These are phyloP conservation scores for Candida jianshihensis DNA, from an alignment of 805 yeast genomes.

Conservation along the genomic window DNA sequence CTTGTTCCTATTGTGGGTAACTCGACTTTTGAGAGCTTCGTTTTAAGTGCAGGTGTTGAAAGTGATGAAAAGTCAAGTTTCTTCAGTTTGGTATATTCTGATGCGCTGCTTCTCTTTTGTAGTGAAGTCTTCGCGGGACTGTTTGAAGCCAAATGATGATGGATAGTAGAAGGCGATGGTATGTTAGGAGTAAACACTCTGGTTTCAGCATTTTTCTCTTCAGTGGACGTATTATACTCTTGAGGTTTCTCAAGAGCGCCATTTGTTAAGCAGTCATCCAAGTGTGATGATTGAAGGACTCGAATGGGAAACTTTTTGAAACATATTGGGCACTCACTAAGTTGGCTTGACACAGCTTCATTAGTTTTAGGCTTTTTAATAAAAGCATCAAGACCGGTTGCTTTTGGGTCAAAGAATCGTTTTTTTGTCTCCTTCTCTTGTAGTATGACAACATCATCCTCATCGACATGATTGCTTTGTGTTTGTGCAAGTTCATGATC, in stretches of 20 bases:
- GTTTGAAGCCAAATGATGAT: slow-evolving; percentile 2
- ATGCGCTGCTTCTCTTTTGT: slow-evolving; percentile 23
- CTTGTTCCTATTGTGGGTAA: slow-evolving; percentile 60
- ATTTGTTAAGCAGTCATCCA: slow-evolving; percentile 47
- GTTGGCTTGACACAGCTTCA: slow-evolving; percentile 10
- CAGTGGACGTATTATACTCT: background rate
- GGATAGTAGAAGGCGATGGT: no score
- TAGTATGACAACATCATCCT: slow-evolving; percentile 25
- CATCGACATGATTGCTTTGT: slow-evolving; percentile 12
- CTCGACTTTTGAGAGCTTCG: slow-evolving; percentile 45
- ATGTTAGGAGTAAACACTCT: no score
- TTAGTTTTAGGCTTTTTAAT: slow-evolving; percentile 12
- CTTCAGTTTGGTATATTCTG: slow-evolving; percentile 39
- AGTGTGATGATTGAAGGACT: slow-evolving; percentile 48
- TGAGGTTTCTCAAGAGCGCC: slow-evolving; percentile 8
- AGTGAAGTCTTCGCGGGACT: slow-evolving; percentile 7
- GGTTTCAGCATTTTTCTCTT: no score
- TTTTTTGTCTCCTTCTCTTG: slow-evolving; percentile 17
- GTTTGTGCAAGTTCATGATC: background rate
- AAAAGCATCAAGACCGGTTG: slow-evolving; percentile 12
- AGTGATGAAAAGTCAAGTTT: slow-evolving; percentile 59
- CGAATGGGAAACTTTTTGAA: slow-evolving; percentile 40
- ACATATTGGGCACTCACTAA: slow-evolving; percentile 64
- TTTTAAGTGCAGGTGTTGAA: slow-evolving; percentile 52
- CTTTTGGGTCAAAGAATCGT: slow-evolving; percentile 9